Evolutionary conservation across 2,329 filamentous ascomycete genomes (phyloP), one percentile per base, ranked within the genome.

Genomic region (Colletotrichum kahawae): DNA sequence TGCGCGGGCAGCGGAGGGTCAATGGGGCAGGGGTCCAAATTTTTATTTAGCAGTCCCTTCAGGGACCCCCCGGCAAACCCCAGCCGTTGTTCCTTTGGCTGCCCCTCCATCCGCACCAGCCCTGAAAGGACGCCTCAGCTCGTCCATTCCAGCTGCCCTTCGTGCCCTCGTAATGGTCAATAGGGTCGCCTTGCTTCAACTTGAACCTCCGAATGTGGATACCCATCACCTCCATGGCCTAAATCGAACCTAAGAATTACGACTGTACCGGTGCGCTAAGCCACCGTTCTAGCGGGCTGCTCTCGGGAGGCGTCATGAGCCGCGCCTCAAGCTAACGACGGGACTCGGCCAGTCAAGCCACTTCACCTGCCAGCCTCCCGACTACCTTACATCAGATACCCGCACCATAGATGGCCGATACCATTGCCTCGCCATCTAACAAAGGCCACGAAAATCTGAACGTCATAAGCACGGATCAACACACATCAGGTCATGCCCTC

Each of bases 1-100:
- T 75, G 73, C 70, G 73, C 69, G 70, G 73, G 69, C 73, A 75
- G 73, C 73, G 65, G 70, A 75, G 63, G 70, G 73, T 66, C 29
- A n/a, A 73, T 43, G 62, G 73, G 68, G 57, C 36, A 75, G 60
- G 73, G 73, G 69, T 73, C 73, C 67, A 68, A 63, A 51, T 73
- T 75, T 75, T 73, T 31, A 29, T 51, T n/a, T 68, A 51, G 64
- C 29, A 75, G 69, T 59, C 36, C 59, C 27, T 51, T 69, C 67
- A 75, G 70, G 73, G 73, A 75, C 70, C 43, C 73, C 73, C 73
- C 43, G 21, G 71, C 48, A 51, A 59, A 18, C 27, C 48, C 33
- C 24, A 31, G 21, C 27, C 70, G 38, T 38, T 36, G 38, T 27
- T 27, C 29, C 33, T 31, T 31, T 21, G 27, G 24, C 48, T 70